These are phyloP conservation scores for Gyromitra esculenta DNA, from an alignment of 2,329 filamentous ascomycete genomes.

Conservation along the genomic window DNA sequence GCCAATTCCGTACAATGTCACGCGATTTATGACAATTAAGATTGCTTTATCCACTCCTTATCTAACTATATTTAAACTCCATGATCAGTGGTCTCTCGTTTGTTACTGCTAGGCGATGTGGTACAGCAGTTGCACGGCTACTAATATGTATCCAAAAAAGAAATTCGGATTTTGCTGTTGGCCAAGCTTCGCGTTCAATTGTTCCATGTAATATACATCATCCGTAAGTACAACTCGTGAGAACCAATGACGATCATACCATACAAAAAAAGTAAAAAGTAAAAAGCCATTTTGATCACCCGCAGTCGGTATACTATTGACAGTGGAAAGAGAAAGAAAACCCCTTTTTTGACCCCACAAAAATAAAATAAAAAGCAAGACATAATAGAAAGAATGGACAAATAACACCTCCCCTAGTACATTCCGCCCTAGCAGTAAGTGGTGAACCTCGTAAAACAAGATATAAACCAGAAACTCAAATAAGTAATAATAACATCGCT, in stretches of 20 bases:
- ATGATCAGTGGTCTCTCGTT: constrained; percentile 5
- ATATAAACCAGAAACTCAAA: background rate
- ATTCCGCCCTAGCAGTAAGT: constrained; percentile 21
- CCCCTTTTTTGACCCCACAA: constrained; percentile 31
- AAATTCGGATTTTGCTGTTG: background rate
- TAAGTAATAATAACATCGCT: constrained; percentile 24
- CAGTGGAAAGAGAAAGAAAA: constrained; percentile 32
- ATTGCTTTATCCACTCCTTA: constrained; percentile 11
- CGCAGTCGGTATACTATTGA: constrained; percentile 23
- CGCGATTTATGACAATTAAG: background rate
- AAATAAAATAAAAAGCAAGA: constrained; percentile 29
- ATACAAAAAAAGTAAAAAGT: constrained; percentile 9
- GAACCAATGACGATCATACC: background rate
- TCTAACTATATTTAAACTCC: constrained; percentile 5
- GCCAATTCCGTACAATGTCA: background rate
- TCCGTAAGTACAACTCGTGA: background rate
- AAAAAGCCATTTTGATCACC: constrained; percentile 1
- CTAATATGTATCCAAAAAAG: background rate
- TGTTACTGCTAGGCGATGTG: constrained; percentile 35
- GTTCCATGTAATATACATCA: constrained; percentile 3
- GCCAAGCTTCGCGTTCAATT: background rate
- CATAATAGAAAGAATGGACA: constrained; percentile 14
- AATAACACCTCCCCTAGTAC: constrained; percentile 31
- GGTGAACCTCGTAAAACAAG: constrained; percentile 15
- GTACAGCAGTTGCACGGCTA: constrained; percentile 16